Percentiles rank a stretch among this genome's conserved stretches.
These are phyloP conservation scores for Phlebiopsis gigantea DNA, from an alignment of 768 basidiomycete genomes.

Conservation along the genomic window DNA sequence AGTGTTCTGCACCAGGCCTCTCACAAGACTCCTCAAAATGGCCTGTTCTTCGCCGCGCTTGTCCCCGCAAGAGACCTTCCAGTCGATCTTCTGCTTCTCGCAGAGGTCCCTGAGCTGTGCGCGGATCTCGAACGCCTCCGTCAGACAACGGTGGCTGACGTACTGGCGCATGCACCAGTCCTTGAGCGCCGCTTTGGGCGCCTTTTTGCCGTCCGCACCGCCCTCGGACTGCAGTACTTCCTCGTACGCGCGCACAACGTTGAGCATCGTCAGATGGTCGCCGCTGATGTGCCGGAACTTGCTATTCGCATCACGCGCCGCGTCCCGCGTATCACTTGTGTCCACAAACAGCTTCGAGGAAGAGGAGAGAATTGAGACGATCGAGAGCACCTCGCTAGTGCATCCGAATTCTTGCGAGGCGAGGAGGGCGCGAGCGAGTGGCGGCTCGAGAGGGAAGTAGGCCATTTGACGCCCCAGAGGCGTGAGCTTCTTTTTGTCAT, in stretches of 20 bases:
- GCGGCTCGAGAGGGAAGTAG: slow-evolving; percentile 87
- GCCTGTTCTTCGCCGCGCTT: slow-evolving; percentile 58
- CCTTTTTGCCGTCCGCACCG: slow-evolving; percentile 24
- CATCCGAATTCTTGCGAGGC: slow-evolving; percentile 72
- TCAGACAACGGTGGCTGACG: slow-evolving; percentile 75
- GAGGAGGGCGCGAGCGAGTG: slow-evolving; percentile 71
- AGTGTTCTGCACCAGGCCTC: slow-evolving; percentile 77
- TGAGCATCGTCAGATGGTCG: slow-evolving; percentile 88
- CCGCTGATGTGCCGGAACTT: slow-evolving; percentile 83
- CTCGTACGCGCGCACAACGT: slow-evolving; percentile 76
- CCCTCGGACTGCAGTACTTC: slow-evolving; percentile 48
- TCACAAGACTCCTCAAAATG: slow-evolving; percentile 65
- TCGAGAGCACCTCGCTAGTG: slow-evolving; percentile 73
- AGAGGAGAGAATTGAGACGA: slow-evolving; percentile 78
- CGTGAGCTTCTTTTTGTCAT: slow-evolving; percentile 61
- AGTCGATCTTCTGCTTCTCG: slow-evolving; percentile 54
- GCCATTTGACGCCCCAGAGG: slow-evolving; percentile 79
- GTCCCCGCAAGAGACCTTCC: slow-evolving; percentile 51
- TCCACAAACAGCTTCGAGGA: slow-evolving; percentile 83
- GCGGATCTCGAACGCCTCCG: slow-evolving; percentile 73
- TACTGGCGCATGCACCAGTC: slow-evolving; percentile 86
- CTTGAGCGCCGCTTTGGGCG: slow-evolving; percentile 30
- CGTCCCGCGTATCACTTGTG: slow-evolving; percentile 66
- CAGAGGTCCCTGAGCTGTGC: slow-evolving; percentile 73
- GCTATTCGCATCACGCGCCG: slow-evolving; percentile 58